A percentile compares a stretch with the other conserved stretches of the same genome.
These are phyloP conservation scores for Colletotrichum costaricense DNA, from an alignment of 2,329 filamentous ascomycete species.

Conservation along the genomic window DNA sequence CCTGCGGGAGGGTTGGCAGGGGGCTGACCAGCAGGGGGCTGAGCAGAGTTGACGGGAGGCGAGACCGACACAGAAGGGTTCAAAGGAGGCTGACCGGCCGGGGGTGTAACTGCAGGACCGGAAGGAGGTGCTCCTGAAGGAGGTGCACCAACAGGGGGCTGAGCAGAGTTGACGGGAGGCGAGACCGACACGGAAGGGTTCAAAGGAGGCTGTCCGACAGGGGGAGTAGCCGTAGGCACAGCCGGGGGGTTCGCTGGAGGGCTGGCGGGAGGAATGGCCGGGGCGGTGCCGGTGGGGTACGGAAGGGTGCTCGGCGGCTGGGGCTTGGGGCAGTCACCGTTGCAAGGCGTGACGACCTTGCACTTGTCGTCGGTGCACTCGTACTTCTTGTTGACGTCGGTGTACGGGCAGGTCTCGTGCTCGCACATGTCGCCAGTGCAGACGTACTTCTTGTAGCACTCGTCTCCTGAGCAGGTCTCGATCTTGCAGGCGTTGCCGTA, in stretches of 20 bases:
- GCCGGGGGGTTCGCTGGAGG: not conserved
- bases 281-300: not conserved
- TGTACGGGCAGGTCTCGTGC: conserved; percentile 38
- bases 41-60: not conserved
- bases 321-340: conserved; percentile 44
- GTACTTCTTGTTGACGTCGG: conserved; percentile 44
- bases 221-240: too few species aligned
- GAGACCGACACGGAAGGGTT: too few species aligned
- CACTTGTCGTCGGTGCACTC: conserved; percentile 48
- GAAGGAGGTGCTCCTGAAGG: too few species aligned
- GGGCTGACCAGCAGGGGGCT: not conserved
- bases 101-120: not conserved
- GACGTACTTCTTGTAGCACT: conserved; percentile 42
- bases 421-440: conserved; percentile 39
- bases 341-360: conserved; percentile 41
- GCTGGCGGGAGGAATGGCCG: not conserved
- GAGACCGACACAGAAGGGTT: not conserved
- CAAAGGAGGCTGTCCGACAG: too few species aligned
- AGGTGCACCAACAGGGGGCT: not conserved
- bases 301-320: conserved; percentile 21
- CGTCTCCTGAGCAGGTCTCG: conserved; percentile 45
- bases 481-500: conserved; percentile 39
- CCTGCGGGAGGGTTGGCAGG: not conserved
- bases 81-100: not conserved
- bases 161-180: too few species aligned